Evolutionary conservation across 2,329 filamentous ascomycete species (phyloP).

Genomic region (Stachybotrys echinatus): DNA sequence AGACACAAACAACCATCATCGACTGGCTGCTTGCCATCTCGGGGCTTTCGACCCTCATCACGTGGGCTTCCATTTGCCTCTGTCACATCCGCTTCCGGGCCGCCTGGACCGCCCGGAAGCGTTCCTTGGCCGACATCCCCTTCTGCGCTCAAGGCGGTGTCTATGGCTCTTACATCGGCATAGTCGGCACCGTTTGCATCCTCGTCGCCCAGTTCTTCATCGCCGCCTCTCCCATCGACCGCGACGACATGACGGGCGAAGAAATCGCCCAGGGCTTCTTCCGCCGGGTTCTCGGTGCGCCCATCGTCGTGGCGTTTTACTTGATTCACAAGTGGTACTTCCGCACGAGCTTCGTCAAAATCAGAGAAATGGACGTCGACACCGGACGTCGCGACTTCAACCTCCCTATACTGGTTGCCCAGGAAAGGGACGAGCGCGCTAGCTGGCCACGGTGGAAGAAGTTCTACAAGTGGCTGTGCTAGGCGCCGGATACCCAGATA

Average conservation of each 20-base stretch:
- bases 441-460: slow-evolving; percentile 74
- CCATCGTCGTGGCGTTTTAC: slow-evolving; percentile 65
- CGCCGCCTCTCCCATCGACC: slow-evolving; percentile 69
- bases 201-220: slow-evolving; percentile 86
- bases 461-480: slow-evolving; percentile 70
- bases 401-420: slow-evolving; percentile 68
- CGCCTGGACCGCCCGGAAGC: slow-evolving; percentile 68
- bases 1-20: slow-evolving; percentile 58
- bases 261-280: slow-evolving; percentile 65
- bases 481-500: slow-evolving; percentile 7
- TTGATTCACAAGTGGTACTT: slow-evolving; percentile 71
- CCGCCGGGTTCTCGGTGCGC: slow-evolving; percentile 63
- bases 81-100: slow-evolving; percentile 85
- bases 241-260: slow-evolving; percentile 33
- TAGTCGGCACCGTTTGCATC: slow-evolving; percentile 69
- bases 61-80: slow-evolving; percentile 81
- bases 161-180: slow-evolving; percentile 73
- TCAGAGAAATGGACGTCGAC: slow-evolving; percentile 76
- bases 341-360: slow-evolving; percentile 60
- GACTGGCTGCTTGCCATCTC: slow-evolving; percentile 76
- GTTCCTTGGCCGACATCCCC: slow-evolving; percentile 69
- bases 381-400: slow-evolving; percentile 85
- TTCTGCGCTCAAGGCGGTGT: slow-evolving; percentile 78
- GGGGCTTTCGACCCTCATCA: slow-evolving; percentile 69
- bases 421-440: slow-evolving; percentile 71